Base-by-base conservation (phyloP, 495 filamentous ascomycete species). In the Annulohypoxylon moriforme region DNA sequence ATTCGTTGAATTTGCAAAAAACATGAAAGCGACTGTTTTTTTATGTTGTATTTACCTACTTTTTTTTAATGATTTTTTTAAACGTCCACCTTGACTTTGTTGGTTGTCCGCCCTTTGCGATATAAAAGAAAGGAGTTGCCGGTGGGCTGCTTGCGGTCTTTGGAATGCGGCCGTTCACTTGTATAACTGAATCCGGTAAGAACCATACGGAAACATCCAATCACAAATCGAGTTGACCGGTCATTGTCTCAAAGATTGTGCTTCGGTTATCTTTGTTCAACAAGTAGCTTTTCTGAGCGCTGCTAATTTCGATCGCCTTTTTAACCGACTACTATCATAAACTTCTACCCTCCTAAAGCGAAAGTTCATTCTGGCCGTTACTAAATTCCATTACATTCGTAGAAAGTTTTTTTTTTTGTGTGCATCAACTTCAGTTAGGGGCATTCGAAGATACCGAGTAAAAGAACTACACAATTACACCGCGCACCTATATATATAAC, bases 171-270 rank as follows among this genome's bases (percentile, higher is more conserved):
- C 24, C 31, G 56, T 70, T 63, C 57, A 67, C n/a, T 34, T 16
- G 20, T 29, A 42, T 13, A 34, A 46, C 73, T 33, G 76, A 74
- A 74, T 70, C 31, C 73, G 66, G 76, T 60, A 68, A 31, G 27
- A 50, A 25, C n/a, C 29, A 60, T 40, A 74, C 76, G 76, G 65
- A 77, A 77, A 44, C 76, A 71, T 70, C 71, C 62, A 62, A 68
- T 69, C 49, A 61, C 22, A 44, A 44, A 34, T 59, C 20, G n/a
- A 49, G 58, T 44, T 25, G 34, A 60, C 38, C 22, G n/a, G 44
- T 53, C 53, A 69, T 73, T 61, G 61, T 65, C 46, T 64, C 22
- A 58, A 33, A 2, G 20, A 60, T 57, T 47, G 20, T 68, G 33
- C 13, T 14, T 22, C 20, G 11, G 10, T 8, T 0, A 24, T 22